These are phyloP conservation scores for Lentinus polychrous DNA, from an alignment of 1,284 basidiomycete genomes.

Conservation along the genomic window DNA sequence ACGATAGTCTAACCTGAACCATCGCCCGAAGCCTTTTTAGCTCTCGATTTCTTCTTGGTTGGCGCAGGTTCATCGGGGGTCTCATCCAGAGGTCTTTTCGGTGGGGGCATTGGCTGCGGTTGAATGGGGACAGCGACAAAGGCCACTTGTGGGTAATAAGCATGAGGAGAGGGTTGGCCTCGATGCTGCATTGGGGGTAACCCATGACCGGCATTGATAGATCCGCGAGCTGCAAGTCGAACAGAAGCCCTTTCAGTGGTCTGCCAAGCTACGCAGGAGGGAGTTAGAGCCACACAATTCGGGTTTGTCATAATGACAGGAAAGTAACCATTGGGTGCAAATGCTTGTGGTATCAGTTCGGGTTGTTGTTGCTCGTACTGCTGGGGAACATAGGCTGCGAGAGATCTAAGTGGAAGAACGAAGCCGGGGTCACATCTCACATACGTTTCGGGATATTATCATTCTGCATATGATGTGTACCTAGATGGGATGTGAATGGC, in stretches of 20 bases:
- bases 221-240: constrained; percentile 47
- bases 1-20: constrained; percentile 23
- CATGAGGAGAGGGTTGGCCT: constrained; percentile 15
- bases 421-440: constrained; percentile 3
- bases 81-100: constrained; percentile 31
- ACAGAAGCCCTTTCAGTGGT: constrained; percentile 44
- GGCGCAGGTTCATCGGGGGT: constrained; percentile 25
- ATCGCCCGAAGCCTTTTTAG: constrained; percentile 28
- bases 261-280: constrained; percentile 36
- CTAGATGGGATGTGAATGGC: not conserved
- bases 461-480: constrained; percentile 5
- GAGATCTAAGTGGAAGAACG: not conserved
- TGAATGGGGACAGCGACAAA: constrained; percentile 16
- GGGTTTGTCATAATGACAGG: constrained; percentile 15
- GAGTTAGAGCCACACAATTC: constrained; percentile 18
- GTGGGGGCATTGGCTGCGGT: constrained; percentile 22
- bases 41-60: constrained; percentile 34
- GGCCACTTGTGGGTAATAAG: constrained; percentile 14
- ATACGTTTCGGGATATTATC: constrained; percentile 19
- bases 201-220: constrained; percentile 17
- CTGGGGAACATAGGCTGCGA: constrained; percentile 3
- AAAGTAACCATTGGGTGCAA: constrained; percentile 18
- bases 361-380: constrained; percentile 14
- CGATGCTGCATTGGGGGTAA: constrained; percentile 14
- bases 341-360: constrained; percentile 14